Evolutionary conservation across 441 rosid genomes (phyloP), one percentile per base, ranked within the genome.

Genomic region (Eutrema salsugineum): DNA sequence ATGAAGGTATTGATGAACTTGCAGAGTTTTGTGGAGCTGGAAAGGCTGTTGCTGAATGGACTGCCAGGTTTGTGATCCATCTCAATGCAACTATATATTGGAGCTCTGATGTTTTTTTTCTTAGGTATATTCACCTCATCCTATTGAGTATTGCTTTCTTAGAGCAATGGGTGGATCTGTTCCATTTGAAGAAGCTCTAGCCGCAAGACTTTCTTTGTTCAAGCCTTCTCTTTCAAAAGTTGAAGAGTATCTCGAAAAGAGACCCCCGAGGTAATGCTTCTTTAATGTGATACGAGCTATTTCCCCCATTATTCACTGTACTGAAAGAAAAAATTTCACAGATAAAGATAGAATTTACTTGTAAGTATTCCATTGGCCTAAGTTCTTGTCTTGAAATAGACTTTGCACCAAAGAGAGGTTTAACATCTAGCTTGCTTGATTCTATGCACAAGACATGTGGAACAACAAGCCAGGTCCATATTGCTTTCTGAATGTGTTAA

Each of bases 81-180:
- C 61, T 54, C 50, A 20, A 5, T 14, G 5, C 49, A 10, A 6
- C 16, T 55, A 22, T 39, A 50, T 27, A 24, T 32, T 72, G 74
- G 49, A 59, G 33, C 68, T 61, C 46, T 69, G 35, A 24, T 63
- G 53, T 19, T 46, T 46, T 54, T 44, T 68, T 71, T 7, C 76
- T 11, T 32, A 2, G 35, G 17, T 1, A 15, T 27, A 20, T 6
- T 50, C 38, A 59, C 35, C 42, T 55, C 9, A 60, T 79, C 57
- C 61, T 74, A 44, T 54, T 16, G 14, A 8, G 71, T 43, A 67
- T 61, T 68, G 35, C 39, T 76, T 78, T 57, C 75, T 51, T 73
- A 95, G 99, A 78, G 99, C 99, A 55, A 95, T 95, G 99, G 90
- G 93, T 42, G 99, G 99, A 64, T 93, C 97, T 57, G 95, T 91